Evolutionary conservation across 352 stramenopile species (phyloP).

Genomic region (Peronosclerospora sorghi): DNA sequence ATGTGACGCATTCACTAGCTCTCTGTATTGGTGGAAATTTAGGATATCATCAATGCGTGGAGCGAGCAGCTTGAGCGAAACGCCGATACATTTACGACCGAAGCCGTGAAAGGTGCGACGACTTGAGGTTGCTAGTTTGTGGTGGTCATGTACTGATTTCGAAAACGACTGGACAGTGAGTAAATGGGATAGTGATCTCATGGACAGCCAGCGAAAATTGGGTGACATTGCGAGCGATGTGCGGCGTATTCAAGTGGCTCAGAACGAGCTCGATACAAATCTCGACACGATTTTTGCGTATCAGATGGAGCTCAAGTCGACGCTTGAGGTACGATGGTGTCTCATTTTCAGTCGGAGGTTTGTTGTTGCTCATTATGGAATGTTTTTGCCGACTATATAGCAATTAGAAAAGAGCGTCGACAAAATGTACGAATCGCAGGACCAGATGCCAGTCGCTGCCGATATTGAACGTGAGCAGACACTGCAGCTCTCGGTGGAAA

Average conservation of each 20-base stretch:
- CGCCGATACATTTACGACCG: constrained; percentile 76
- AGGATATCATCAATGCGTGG: constrained; percentile 87
- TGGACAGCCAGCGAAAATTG: constrained; percentile 80
- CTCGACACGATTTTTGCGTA: constrained; percentile 84
- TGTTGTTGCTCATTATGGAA: too few relatives aligned
- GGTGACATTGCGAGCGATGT: constrained; percentile 76
- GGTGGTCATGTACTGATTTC: background rate
- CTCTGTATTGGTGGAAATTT: too few relatives aligned
- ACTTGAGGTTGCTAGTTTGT: background rate
- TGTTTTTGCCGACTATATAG: constrained; percentile 15
- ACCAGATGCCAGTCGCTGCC: constrained; percentile 73
- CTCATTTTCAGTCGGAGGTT: too few relatives aligned
- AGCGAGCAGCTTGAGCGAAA: constrained; percentile 81
- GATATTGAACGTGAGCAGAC: constrained; percentile 83
- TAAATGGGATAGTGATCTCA: constrained; percentile 73
- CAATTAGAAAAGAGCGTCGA: constrained; percentile 83
- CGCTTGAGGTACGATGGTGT: constrained; percentile 70
- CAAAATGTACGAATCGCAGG: constrained; percentile 83
- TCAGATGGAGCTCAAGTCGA: constrained; percentile 84
- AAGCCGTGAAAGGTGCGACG: constrained; percentile 69
- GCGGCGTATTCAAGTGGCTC: constrained; percentile 72
- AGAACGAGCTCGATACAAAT: constrained; percentile 81
- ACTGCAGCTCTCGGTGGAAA: constrained; percentile 75
- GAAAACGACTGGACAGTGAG: constrained; percentile 55
- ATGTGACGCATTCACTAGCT: too few relatives aligned